These are phyloP conservation scores for Annulohypoxylon maeteangense DNA, from an alignment of 495 filamentous ascomycete species.

Conservation along the genomic window DNA sequence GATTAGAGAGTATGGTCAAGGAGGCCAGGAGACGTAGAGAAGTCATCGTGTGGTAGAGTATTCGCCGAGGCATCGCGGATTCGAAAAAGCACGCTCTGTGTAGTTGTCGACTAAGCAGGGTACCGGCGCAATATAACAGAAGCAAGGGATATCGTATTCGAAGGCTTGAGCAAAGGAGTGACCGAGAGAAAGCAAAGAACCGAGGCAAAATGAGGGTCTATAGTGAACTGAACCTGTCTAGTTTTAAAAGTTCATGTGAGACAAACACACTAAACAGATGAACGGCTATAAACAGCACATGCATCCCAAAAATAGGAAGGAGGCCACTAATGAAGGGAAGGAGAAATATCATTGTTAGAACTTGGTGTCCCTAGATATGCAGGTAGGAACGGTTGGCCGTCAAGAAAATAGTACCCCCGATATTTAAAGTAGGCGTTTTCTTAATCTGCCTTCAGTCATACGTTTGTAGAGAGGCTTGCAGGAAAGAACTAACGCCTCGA, in stretches of 20 bases:
- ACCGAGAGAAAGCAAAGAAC: neutral
- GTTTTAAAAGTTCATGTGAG: slow-evolving; percentile 24
- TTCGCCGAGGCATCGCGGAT: neutral
- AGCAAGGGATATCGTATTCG: slow-evolving; percentile 6
- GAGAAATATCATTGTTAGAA: neutral
- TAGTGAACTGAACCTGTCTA: slow-evolving; percentile 1
- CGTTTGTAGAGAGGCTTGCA: neutral
- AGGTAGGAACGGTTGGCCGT: neutral
- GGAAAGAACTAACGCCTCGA: slow-evolving; percentile 7
- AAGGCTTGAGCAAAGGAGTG: slow-evolving; percentile 7
- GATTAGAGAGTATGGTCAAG: slow-evolving; percentile 25
- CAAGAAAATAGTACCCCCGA: neutral
- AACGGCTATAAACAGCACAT: slow-evolving; percentile 12
- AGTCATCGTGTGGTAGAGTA: slow-evolving; percentile 25
- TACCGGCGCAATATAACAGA: neutral
- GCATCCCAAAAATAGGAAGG: neutral
- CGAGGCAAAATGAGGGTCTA: slow-evolving; percentile 8
- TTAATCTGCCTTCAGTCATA: neutral
- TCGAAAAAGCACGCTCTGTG: neutral
- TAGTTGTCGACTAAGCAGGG: neutral
- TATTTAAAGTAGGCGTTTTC: slow-evolving; percentile 1
- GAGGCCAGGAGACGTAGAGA: slow-evolving; percentile 27
- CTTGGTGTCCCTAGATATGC: neutral
- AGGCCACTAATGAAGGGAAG: neutral
- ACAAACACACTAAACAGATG: slow-evolving; percentile 16